Percentiles rank a stretch among this genome's conserved stretches.
phyloP scores from a whole-genome alignment of 345 rosid genomes.

The Bruguiera parviflora region DNA sequence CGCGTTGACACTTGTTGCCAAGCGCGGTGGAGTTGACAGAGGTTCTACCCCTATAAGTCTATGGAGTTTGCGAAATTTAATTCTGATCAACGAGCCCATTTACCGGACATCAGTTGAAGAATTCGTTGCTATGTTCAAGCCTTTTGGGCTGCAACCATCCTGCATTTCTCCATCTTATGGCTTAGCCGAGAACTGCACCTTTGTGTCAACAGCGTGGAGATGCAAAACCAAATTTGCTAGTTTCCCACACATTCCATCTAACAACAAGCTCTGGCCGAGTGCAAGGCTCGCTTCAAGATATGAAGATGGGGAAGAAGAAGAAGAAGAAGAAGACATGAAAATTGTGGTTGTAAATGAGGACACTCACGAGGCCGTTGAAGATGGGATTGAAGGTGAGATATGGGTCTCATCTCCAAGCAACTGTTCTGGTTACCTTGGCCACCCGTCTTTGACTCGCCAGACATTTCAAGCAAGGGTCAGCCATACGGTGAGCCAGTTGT shows the following conservation, averaged over 20 bases:
- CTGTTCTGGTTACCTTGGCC: constrained; percentile 49
- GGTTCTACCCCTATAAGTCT: constrained; percentile 25
- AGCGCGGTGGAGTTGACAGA: constrained; percentile 39
- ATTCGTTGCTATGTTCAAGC: constrained; percentile 35
- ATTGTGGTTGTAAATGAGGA: constrained; percentile 49
- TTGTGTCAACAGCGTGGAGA: constrained; percentile 68
- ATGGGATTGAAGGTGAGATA: constrained; percentile 59
- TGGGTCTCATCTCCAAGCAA: constrained; percentile 74
- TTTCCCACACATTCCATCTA: constrained; percentile 34
- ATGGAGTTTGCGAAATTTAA: constrained; percentile 46
- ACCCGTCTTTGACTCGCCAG: constrained; percentile 47
- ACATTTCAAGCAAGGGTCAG: constrained; percentile 40
- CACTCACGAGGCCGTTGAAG: constrained; percentile 38
- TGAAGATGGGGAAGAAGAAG: constrained; percentile 13
- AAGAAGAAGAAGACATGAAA: constrained; percentile 40
- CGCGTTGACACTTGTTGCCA: constrained; percentile 51
- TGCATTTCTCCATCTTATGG: constrained; percentile 63
- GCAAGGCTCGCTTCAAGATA: constrained; percentile 34
- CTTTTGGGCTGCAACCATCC: constrained; percentile 39
- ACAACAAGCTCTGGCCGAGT: constrained; percentile 48
- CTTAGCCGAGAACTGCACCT: constrained; percentile 61
- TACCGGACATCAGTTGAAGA: constrained; percentile 42
- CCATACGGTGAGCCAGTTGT: constrained; percentile 24
- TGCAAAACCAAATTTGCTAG: constrained; percentile 2
- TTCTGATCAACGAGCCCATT: constrained; percentile 57